Conservation (phyloP, 2,329 filamentous ascomycete species). For the Phoma sp. region DNA sequence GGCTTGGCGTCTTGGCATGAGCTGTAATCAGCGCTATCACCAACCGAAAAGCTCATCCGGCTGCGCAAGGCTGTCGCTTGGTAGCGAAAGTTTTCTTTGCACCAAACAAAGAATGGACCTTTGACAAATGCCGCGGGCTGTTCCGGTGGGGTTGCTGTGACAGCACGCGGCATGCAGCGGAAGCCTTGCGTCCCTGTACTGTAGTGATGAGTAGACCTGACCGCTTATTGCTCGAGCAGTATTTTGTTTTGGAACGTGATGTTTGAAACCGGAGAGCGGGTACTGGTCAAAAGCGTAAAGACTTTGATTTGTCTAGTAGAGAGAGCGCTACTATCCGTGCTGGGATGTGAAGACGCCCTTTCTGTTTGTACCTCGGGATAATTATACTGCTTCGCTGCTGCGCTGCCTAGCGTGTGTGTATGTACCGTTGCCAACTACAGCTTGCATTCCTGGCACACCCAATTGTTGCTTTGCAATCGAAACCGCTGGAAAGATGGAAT, state of each 20-base stretch:
- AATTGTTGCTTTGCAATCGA: constrained; percentile 34
- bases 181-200: not conserved
- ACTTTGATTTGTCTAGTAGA: constrained; percentile 10
- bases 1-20: constrained; percentile 5
- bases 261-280: not conserved
- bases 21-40: not conserved
- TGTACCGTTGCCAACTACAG: constrained; percentile 19
- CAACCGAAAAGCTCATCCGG: not conserved
- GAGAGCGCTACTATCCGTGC: not conserved
- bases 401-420: constrained; percentile 23
- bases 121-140: not conserved
- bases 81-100: constrained; percentile 7
- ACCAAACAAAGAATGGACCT: not conserved
- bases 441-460: constrained; percentile 25
- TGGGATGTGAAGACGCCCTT: constrained; percentile 12
- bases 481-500: constrained; percentile 32
- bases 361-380: constrained; percentile 23
- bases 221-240: not conserved
- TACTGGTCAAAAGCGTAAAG: constrained; percentile 4
- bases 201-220: constrained; percentile 1
- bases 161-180: constrained; percentile 1
- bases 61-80: not conserved
- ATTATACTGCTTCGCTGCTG: constrained; percentile 25
- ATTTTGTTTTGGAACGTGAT: not conserved
- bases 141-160: constrained; percentile 1